Base-by-base conservation (phyloP, 495 filamentous ascomycete species). In the Talaromyces wortmannii region DNA sequence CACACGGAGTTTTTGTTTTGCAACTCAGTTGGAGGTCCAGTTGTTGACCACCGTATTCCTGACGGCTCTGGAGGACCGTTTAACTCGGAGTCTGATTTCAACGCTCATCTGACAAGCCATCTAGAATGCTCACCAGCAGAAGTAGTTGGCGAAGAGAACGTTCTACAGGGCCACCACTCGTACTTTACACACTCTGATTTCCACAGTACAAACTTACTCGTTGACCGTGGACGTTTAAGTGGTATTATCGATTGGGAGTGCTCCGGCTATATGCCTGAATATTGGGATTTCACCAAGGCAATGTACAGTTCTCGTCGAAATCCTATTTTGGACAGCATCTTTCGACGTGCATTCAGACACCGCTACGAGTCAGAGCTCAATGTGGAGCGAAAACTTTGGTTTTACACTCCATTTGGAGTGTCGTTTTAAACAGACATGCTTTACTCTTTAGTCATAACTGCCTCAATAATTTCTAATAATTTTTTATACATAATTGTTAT, bases 181-280 rank as follows among this genome's bases (percentile, higher is more conserved):
- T 50, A 52, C n/a, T 69, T 69, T 45, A 67, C 66, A 12, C 68
- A 68, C 51, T 55, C 53, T 1, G 67, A 69, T 53, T 51, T 69
- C 2, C 54, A 65, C 29, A 42, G 56, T 7, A 58, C 31, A 4
- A 71, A 71, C 52, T 56, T 69, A 36, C 45, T 71, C 4, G 48
- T 69, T 23, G 53, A 67, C 10, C 31, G 44, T 4, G 65, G 64
- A 3, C 56, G 57, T 0, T 48, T 68, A 10, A 50, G 53, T 50
- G 67, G 57, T 3, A 63, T 69, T 56, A 52, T 71, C 7, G 66
- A 69, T 31, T 71, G 66, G 65, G 65, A 71, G 57, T 63, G 56
- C 6, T 63, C 66, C 4, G 66, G 66, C n/a, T 71, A 57, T 18
- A 55, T 46, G 16, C 65, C 68, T 40, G 66, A 69, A 31, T 71